Percentiles rank a stretch among this genome's conserved stretches.
These are phyloP conservation scores for Coprinellus aureogranulatus DNA, from an alignment of 768 basidiomycete genomes.

Conservation along the genomic window DNA sequence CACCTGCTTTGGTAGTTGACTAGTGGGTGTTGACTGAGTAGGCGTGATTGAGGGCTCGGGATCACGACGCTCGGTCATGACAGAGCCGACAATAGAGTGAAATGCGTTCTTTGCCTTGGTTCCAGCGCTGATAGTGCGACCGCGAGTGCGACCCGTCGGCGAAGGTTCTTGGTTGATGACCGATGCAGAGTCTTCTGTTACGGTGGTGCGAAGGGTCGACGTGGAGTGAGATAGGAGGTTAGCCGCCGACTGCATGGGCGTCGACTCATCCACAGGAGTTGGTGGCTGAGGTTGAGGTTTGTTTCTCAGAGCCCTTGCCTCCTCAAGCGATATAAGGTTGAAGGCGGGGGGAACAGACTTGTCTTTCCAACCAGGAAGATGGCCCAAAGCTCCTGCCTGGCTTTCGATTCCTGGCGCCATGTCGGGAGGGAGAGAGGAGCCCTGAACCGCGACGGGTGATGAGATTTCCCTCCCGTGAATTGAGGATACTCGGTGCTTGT, in stretches of 20 bases:
- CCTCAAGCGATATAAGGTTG: conserved; percentile 71
- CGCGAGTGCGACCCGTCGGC: conserved; percentile 30
- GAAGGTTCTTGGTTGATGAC: neutral
- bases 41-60: conserved; percentile 31
- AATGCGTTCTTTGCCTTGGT: conserved; percentile 50
- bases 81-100: conserved; percentile 40
- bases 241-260: neutral
- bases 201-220: neutral
- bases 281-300: conserved; percentile 41
- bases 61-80: conserved; percentile 42
- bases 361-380: conserved; percentile 53
- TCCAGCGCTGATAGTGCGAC: conserved; percentile 63
- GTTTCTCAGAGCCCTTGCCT: conserved; percentile 71
- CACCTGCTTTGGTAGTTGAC: conserved; percentile 38
- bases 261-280: neutral
- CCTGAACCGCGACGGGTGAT: conserved; percentile 46
- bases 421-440: conserved; percentile 24
- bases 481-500: conserved; percentile 25
- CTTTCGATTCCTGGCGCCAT: conserved; percentile 22
- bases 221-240: conserved; percentile 23
- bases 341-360: conserved; percentile 48
- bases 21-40: conserved; percentile 9
- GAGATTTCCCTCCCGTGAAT: conserved; percentile 56
- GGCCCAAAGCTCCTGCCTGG: conserved; percentile 26
- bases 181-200: neutral